phyloP scores from a whole-genome alignment of 306 rosid species.

The Quercus ilex region DNA sequence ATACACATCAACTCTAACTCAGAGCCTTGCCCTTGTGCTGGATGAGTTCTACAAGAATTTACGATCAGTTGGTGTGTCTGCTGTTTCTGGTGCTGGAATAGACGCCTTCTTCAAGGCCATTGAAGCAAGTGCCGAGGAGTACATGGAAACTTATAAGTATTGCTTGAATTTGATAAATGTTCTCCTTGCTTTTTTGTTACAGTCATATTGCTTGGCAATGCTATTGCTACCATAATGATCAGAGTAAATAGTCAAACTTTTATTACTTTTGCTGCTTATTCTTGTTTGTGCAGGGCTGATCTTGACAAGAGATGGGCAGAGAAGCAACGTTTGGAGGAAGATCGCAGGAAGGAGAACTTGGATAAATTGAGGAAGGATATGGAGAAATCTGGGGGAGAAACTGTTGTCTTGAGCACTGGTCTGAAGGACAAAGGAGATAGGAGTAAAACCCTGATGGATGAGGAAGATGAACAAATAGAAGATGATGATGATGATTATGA shows the following conservation, averaged over 20 bases:
- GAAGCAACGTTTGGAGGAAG: constrained; percentile 77
- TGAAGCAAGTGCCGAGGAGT: constrained; percentile 71
- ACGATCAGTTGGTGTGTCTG: constrained; percentile 78
- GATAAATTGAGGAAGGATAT: constrained; percentile 69
- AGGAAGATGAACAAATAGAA: constrained; percentile 38
- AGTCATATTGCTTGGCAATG: background rate
- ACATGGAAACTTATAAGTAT: constrained; percentile 74
- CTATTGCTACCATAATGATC: background rate
- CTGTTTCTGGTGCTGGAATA: constrained; percentile 74
- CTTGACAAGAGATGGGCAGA: constrained; percentile 78
- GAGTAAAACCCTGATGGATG: constrained; percentile 42
- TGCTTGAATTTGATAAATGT: constrained; percentile 9
- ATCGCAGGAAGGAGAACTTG: constrained; percentile 66
- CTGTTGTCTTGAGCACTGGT: constrained; percentile 74
- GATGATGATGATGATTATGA: constrained; percentile 45
- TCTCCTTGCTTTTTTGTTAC: background rate
- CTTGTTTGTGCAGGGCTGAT: constrained; percentile 52
- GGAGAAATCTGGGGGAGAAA: constrained; percentile 60
- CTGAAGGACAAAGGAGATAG: constrained; percentile 46
- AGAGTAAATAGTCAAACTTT: constrained; percentile 3
- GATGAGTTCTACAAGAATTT: constrained; percentile 86
- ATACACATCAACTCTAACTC: constrained; percentile 53
- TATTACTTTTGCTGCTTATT: background rate
- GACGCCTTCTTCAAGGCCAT: constrained; percentile 66
- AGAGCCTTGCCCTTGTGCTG: constrained; percentile 69